phyloP scores from a whole-genome alignment of 2,329 filamentous ascomycete species.

The Helminthosporium solani region DNA sequence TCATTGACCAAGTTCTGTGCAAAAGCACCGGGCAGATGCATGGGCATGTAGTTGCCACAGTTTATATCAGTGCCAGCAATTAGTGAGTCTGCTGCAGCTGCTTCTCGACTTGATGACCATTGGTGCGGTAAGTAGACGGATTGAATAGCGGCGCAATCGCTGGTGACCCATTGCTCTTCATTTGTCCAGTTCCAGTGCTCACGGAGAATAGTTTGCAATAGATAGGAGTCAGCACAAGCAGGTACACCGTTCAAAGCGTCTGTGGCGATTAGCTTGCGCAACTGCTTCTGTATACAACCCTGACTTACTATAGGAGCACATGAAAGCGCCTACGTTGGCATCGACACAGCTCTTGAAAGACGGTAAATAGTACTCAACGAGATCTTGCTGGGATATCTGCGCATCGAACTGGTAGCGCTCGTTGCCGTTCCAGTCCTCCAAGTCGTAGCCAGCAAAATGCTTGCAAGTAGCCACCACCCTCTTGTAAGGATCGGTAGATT shows the following conservation, averaged over 20 bases:
- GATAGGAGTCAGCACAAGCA: conserved; percentile 62
- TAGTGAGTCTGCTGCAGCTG: conserved; percentile 50
- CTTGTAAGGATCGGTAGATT: conserved; percentile 48
- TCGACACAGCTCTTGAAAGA: conserved; percentile 59
- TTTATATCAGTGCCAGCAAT: conserved; percentile 56
- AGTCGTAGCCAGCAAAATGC: conserved; percentile 43
- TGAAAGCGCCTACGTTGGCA: conserved; percentile 47
- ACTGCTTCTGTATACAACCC: conserved; percentile 64
- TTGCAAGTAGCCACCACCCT: conserved; percentile 51
- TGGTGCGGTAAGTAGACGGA: conserved; percentile 58
- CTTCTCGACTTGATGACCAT: conserved; percentile 41
- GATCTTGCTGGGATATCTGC: conserved; percentile 59
- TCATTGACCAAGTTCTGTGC: conserved; percentile 40
- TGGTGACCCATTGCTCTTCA: conserved; percentile 63
- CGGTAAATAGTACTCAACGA: conserved; percentile 67
- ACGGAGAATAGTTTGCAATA: conserved; percentile 63
- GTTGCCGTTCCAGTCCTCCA: conserved; percentile 33
- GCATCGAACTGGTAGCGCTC: conserved; percentile 55
- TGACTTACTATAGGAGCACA: conserved; percentile 64
- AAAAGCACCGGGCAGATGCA: conserved; percentile 21
- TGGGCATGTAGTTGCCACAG: conserved; percentile 41
- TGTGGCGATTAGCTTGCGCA: conserved; percentile 57
- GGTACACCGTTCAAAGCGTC: conserved; percentile 64
- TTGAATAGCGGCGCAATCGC: conserved; percentile 64
- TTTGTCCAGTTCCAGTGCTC: conserved; percentile 66